Evolutionary conservation across 1,284 basidiomycete genomes (phyloP).

Genomic region (Pyrrhoderma noxium): DNA sequence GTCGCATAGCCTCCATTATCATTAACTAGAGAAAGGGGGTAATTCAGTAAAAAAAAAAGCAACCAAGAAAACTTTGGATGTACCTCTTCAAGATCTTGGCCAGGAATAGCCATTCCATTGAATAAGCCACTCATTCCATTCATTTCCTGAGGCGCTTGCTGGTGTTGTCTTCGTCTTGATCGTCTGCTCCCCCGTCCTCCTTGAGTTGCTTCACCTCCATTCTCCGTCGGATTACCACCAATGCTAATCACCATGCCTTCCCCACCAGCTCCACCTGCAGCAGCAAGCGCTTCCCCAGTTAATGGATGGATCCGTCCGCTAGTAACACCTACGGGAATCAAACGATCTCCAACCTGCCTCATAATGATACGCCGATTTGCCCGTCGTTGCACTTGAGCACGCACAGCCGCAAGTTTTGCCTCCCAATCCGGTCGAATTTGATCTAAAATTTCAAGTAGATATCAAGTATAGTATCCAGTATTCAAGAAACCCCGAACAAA

Average conservation of each 20-base stretch:
- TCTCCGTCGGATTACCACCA: conserved; percentile 31
- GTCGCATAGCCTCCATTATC: conserved; percentile 98
- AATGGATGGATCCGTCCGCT: conserved; percentile 68
- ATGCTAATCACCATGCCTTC: conserved; percentile 16
- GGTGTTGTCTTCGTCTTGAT: conserved; percentile 49
- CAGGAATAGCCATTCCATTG: conserved; percentile 54
- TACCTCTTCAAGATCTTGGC: conserved; percentile 87
- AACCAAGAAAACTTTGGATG: conserved; percentile 20
- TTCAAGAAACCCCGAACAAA: conserved; percentile 14
- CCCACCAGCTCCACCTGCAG: conserved; percentile 32
- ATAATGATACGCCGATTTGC: conserved; percentile 96
- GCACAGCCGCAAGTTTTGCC: conserved; percentile 81
- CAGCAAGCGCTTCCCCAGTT: conserved; percentile 29
- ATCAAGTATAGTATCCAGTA: not conserved
- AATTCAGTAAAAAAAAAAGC: not conserved
- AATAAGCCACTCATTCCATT: conserved; percentile 45
- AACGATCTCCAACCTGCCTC: conserved; percentile 94
- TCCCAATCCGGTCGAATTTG: conserved; percentile 95
- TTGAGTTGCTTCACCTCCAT: conserved; percentile 32
- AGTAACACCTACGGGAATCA: conserved; percentile 95
- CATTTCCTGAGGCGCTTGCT: conserved; percentile 43
- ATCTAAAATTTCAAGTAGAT: conserved; percentile 44
- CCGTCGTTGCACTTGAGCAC: conserved; percentile 79
- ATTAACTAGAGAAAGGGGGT: conserved; percentile 58
- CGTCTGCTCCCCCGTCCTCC: conserved; percentile 41